Base-by-base conservation (phyloP, 345 rosid genomes). In the Cardamine resedifolia region DNA sequence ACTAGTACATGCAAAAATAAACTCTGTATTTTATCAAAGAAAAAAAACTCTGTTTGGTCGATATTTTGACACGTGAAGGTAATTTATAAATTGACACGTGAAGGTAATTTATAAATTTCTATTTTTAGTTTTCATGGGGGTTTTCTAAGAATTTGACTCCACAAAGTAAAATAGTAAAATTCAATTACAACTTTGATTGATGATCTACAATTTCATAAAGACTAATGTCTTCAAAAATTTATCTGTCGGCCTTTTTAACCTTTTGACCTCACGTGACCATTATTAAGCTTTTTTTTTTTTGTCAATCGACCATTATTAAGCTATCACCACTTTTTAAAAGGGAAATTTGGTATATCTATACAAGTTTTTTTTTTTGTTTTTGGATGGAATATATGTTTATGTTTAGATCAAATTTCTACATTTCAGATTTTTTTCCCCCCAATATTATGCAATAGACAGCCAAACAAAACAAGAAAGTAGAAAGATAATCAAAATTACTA, bases 261-360 rank as follows among this genome's bases (percentile, higher is more conserved):
- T 67, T 67, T 67, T 67, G 47, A 67, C 73, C 68, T 67, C 55
- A 23, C 27, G 52, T 66, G n/a, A n/a, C n/a, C n/a, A n/a, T n/a
- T n/a, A n/a, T n/a, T n/a, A n/a, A n/a, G n/a, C n/a, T n/a, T n/a
- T n/a, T n/a, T n/a, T n/a, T n/a, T n/a, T n/a, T n/a, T n/a, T n/a
- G n/a, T n/a, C n/a, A n/a, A n/a, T n/a, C n/a, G n/a, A 66, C 21
- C 34, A 58, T 58, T 30, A 58, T 66, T 66, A 57, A 27, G 44
- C 44, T 20, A 57, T 66, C 66, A 56, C 44, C 7, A 27, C 61
- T 33, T 19, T 51, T 50, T 3, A 2, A 18, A 36, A 49, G 36
- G n/a, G 41, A 7, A 55, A 39, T 1, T 9, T 11, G 15, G 48
- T 57, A 27, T 27, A n/a, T n/a, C n/a, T n/a, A n/a, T n/a, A n/a